Percentiles rank a stretch among this genome's conserved stretches.
These are phyloP conservation scores for Cladosporium velox DNA, from an alignment of 2,329 filamentous ascomycete species.

Conservation along the genomic window DNA sequence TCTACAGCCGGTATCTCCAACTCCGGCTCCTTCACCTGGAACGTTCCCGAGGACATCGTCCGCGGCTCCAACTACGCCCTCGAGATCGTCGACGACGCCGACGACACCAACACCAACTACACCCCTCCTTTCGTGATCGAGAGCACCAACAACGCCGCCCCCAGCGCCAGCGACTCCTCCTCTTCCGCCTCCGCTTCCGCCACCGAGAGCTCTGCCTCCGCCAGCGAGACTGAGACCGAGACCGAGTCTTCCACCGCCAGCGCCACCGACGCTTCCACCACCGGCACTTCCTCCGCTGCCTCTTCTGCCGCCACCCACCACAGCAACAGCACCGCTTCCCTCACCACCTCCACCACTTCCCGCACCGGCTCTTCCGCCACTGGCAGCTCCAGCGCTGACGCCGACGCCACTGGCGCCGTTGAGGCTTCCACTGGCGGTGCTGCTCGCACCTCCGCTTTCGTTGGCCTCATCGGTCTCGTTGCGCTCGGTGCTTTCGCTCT, in stretches of 20 bases:
- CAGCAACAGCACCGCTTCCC: constrained; percentile 9
- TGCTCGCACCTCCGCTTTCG: constrained; percentile 30
- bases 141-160: constrained; percentile 18
- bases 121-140: constrained; percentile 49
- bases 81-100: constrained; percentile 52
- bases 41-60: constrained; percentile 43
- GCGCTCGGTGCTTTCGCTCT: constrained; percentile 33
- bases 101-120: constrained; percentile 53
- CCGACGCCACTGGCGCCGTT: neutral
- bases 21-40: constrained; percentile 53
- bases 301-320: constrained; percentile 23
- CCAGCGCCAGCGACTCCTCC: constrained; percentile 13
- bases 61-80: constrained; percentile 54
- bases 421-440: constrained; percentile 15
- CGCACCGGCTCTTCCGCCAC: constrained; percentile 4
- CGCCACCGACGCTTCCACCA: constrained; percentile 28
- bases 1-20: constrained; percentile 50
- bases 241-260: constrained; percentile 32
- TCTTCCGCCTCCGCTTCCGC: neutral
- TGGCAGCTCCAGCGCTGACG: neutral
- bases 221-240: neutral
- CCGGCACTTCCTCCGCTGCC: constrained; percentile 28
- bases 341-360: constrained; percentile 16
- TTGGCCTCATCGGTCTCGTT: constrained; percentile 31
- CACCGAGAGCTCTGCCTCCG: constrained; percentile 1